A percentile compares a stretch with the other conserved stretches of the same genome.
Conservation (phyloP, 805 yeast species). For the Jamesozyma rosinii region DNA sequence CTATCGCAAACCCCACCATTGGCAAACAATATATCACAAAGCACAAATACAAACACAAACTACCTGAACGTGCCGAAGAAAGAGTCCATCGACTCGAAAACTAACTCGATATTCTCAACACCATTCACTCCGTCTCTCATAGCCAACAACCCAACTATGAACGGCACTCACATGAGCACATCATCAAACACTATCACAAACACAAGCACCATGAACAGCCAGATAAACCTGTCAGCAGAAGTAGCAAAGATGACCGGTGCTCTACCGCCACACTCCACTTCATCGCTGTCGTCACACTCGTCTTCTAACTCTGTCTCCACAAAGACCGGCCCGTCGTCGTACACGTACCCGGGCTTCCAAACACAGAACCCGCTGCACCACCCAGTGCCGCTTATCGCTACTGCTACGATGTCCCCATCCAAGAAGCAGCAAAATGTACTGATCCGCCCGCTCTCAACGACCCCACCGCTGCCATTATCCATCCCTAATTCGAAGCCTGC, state of each 20-base stretch:
- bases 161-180: neutral
- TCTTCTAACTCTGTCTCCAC: neutral
- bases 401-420: neutral
- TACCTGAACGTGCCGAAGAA: neutral
- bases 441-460: neutral
- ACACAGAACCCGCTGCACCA: constrained; percentile 2
- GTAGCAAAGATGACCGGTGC: neutral
- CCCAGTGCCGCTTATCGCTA: neutral
- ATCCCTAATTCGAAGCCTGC: neutral
- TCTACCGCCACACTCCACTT: neutral
- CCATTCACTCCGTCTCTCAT: neutral
- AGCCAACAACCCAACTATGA: neutral
- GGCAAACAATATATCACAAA: neutral
- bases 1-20: constrained; percentile 1
- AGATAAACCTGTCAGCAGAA: neutral
- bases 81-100: neutral
- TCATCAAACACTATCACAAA: neutral
- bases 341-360: constrained; percentile 17
- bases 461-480: neutral
- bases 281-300: neutral
- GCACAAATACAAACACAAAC: neutral
- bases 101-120: neutral
- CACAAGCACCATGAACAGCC: neutral
- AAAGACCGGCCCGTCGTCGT: constrained; percentile 7
- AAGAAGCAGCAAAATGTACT: neutral